Base-by-base conservation (phyloP, 169 alveolate genomes). In the Cryptosporidium viatorum region DNA sequence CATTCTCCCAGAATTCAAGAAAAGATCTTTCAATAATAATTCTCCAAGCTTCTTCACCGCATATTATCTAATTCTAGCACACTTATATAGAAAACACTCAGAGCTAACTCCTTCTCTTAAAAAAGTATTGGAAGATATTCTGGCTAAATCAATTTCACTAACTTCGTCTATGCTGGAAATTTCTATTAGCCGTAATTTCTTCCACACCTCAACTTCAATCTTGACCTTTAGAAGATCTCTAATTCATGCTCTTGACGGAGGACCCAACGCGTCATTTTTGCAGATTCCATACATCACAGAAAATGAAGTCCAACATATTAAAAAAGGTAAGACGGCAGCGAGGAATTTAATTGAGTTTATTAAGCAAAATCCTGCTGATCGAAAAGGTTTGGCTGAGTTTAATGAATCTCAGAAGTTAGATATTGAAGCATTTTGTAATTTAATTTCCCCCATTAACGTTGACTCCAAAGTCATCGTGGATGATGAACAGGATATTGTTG, bases 221-320 rank as follows among this genome's bases (percentile, higher is more conserved):
- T 37, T 96, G 73, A 96, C 95, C 80, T 95, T 96, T 85, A 87
- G 97, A 75, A 93, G 98, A 51, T 93, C 97, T 59, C 89, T 96
- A 69, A 91, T 96, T 70, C 98, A 96, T 69, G 97, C 96, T 21
- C 85, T 95, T 65, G 95, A 94, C 59, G 94, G 94, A 23, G 86
- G 94, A 68, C 73, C 94, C 39, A 93, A 95, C 2, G 91, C 96
- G 62, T 37, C 86, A 6, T 94, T 94, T 69, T 91, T 93, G 68
- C 98, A 96, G 74, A 92, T 96, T 14, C 98, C 98, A 1, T 97
- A 96, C 94, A 93, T 96, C 85, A 93, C 92, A 33, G 97, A 95
- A 43, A 94, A 92, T 14, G 86, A 73, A 37, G 71, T 94, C 21
- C 91, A 85, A 26, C 96, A 84, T 59, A 71, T 89, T 21, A 92